These are phyloP conservation scores for Sideroxylon spinosum DNA, from an alignment of 179 eudicot species.

Conservation along the genomic window DNA sequence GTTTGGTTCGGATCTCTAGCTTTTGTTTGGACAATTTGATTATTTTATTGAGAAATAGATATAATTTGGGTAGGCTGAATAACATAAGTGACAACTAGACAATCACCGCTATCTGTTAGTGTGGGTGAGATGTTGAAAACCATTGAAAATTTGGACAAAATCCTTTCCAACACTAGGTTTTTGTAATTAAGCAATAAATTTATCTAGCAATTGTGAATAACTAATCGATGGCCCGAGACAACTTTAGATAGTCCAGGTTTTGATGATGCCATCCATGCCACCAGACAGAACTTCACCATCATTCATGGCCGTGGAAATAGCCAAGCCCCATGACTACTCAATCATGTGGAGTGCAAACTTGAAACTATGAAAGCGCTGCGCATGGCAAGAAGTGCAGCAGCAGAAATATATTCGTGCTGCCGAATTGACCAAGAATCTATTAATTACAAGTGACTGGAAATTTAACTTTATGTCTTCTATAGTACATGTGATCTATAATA, in stretches of 20 bases:
- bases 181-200: not conserved
- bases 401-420: not conserved
- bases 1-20: no score
- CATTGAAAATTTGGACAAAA: not conserved
- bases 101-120: no score
- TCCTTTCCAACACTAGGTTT: not conserved
- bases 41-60: no score
- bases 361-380: not conserved
- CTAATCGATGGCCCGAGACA: not conserved
- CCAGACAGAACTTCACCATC: not conserved
- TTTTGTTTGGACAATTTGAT: no score
- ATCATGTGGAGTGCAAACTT: not conserved
- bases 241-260: not conserved
- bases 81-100: no score
- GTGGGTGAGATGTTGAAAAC: not conserved
- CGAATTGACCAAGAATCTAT: not conserved
- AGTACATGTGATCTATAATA: not conserved
- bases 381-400: not conserved
- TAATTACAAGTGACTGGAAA: not conserved
- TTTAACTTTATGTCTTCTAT: not conserved
- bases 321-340: not conserved
- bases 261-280: not conserved
- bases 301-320: no score
- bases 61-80: no score
- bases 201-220: not conserved